Evolutionary conservation across 495 filamentous ascomycete genomes (phyloP), one percentile per base, ranked within the genome.

Genomic region (Immersiella caudata): DNA sequence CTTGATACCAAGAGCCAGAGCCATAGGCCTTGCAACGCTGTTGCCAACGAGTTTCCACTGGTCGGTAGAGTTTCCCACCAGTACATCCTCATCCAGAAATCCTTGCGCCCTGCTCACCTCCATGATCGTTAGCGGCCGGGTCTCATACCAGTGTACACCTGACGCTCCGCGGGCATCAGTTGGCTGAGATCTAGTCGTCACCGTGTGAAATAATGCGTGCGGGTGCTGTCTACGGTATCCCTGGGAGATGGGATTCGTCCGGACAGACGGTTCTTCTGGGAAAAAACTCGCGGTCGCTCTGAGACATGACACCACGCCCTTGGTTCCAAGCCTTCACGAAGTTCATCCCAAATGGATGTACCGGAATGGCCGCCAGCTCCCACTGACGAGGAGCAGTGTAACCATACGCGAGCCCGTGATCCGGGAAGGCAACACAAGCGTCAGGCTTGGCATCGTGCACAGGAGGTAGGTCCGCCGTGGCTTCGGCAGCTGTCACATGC

Each of bases 1-100:
- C 40, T 81, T 71, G 6, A 91, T 67, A 0, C 90, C 90, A 50
- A 90, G 71, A 18, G 85, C 88, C 24, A 90, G 64, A 7, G 89
- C 81, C 20, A 90, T 84, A 6, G 80, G 80, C 24, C 89, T 83
- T n/a, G 87, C 84, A 2, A 93, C 91, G 59, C 85, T 87, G 72
- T 94, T 93, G 0, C 90, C 91, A 16, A 92, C 78, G 46, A 90
- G 83, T 64, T 82, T 85, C 78, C 84, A 87, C 68, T 88, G 85
- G 14, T 86, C 75, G 0, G 61, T 40, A 0, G 80, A 69, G 7
- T 58, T 63, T 0, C 90, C 91, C 12, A 93, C 67, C 0, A 94
- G 67, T 0, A 93, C 83, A 50, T 93, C 91, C 18, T 89, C 60
- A 65, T 93, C 90, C 0, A 79, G 87, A 59, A 87, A 88, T 0